Evolutionary conservation across 345 rosid genomes (phyloP), one percentile per base, ranked within the genome.

Genomic region (Trapa bicornis): DNA sequence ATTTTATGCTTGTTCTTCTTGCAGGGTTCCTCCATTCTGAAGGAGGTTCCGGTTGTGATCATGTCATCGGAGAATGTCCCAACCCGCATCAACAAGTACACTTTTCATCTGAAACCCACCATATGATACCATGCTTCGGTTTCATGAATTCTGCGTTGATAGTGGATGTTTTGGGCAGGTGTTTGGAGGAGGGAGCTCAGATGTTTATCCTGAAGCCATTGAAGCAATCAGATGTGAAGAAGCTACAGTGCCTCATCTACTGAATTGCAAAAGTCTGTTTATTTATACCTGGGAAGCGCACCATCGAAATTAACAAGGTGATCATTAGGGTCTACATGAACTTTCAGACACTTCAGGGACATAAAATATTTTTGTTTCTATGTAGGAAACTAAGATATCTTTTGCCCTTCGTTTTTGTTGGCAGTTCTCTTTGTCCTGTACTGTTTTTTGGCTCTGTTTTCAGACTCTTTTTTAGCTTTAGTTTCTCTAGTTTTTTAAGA

Each of bases 141-240:
- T 58, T 29, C 63, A 2, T 29, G 14, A 33, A 57, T 16, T n/a
- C 33, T n/a, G 32, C n/a, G 29, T 22, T 22, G n/a, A 56, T 47
- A 13, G 5, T 15, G 1, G 54, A 0, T 57, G n/a, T 3, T 11
- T 7, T 35, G 35, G 15, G 22, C 76, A 86, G 92, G 75, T 92
- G 98, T 72, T 76, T 92, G 70, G 84, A 84, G 63, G 91, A 87
- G 71, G 98, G 98, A 56, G 96, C 98, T 15, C 85, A 92, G 52
- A 86, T 83, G 87, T 92, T 92, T 80, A 84, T 89, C 82, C 80
- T 86, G 70, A 92, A 92, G 85, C 98, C 96, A 0, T 75, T 89
- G 65, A 89, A 92, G 67, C 86, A 72, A 62, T 81, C 93, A 0
- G 98, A 92, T 69, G 89, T 89, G 33, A 78, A 80, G 80, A 80